Evolutionary conservation across 2,329 filamentous ascomycete genomes (phyloP).

Genomic region (Ustilaginoidea virens): DNA sequence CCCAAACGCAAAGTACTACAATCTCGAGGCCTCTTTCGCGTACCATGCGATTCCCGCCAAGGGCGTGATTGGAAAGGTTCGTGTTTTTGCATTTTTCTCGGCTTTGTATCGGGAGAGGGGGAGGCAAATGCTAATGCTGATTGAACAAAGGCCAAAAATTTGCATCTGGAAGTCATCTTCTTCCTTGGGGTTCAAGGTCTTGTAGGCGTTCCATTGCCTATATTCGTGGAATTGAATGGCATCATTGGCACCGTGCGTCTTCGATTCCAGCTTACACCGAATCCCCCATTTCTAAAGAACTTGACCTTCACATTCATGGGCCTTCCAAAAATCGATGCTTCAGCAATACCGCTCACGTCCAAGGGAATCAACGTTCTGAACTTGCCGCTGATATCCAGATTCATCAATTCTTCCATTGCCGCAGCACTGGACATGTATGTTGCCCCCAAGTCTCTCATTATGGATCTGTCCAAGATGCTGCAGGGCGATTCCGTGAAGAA

Average conservation of each 20-base stretch:
- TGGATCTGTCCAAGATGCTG: background rate
- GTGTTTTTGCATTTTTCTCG: too few species aligned
- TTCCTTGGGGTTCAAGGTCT: background rate
- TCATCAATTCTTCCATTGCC: background rate
- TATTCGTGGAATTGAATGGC: background rate
- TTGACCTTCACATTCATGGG: background rate
- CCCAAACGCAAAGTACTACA: background rate
- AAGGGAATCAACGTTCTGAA: background rate
- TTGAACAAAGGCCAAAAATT: background rate
- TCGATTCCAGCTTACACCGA: background rate
- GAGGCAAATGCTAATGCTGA: too few species aligned
- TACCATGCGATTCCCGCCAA: background rate
- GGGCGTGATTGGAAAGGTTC: background rate
- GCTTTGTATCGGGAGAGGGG: too few species aligned
- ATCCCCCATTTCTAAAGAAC: background rate
- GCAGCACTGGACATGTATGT: background rate
- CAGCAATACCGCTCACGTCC: background rate
- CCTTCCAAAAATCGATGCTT: background rate
- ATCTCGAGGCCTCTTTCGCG: background rate
- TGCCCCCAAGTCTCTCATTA: background rate
- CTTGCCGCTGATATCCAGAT: background rate
- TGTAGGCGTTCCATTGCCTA: background rate
- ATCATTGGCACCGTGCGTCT: background rate
- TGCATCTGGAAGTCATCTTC: background rate
- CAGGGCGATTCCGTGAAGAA: background rate